phyloP scores from a whole-genome alignment of 2,329 filamentous ascomycete genomes.

The Exophiala lecanii-corni region DNA sequence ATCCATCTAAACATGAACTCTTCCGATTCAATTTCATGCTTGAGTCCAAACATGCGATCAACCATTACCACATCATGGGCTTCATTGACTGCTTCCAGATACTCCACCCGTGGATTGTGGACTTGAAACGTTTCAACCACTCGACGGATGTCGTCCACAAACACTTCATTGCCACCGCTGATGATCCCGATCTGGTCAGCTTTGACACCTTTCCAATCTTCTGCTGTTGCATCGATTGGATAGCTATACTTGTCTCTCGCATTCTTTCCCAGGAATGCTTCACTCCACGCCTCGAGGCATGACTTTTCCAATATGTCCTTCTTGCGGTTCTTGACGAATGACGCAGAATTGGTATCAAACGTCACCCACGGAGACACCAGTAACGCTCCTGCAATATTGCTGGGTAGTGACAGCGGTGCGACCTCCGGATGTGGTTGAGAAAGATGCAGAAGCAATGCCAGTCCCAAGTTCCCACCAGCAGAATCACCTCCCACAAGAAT shows the following conservation, averaged over 20 bases:
- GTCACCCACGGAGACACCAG: constrained; percentile 57
- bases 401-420: constrained; percentile 30
- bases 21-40: constrained; percentile 7
- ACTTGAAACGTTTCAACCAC: constrained; percentile 10
- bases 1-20: constrained; percentile 13
- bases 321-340: constrained; percentile 9
- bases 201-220: constrained; percentile 20
- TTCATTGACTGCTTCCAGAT: constrained; percentile 10
- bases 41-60: constrained; percentile 9
- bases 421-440: constrained; percentile 51
- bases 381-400: constrained; percentile 43
- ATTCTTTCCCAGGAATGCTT: constrained; percentile 15
- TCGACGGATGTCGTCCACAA: constrained; percentile 16
- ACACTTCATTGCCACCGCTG: constrained; percentile 14
- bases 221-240: constrained; percentile 11
- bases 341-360: constrained; percentile 36
- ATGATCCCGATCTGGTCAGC: constrained; percentile 15
- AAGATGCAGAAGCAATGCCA: constrained; percentile 13
- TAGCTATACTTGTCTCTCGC: constrained; percentile 15
- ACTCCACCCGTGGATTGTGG: constrained; percentile 10
- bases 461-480: constrained; percentile 39
- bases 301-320: constrained; percentile 11
- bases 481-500: constrained; percentile 42
- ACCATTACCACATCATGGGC: constrained; percentile 12
- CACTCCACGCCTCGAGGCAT: constrained; percentile 9